Base-by-base conservation (phyloP, 2,329 filamentous ascomycete species). In the Thielaviopsis ethacetica region DNA sequence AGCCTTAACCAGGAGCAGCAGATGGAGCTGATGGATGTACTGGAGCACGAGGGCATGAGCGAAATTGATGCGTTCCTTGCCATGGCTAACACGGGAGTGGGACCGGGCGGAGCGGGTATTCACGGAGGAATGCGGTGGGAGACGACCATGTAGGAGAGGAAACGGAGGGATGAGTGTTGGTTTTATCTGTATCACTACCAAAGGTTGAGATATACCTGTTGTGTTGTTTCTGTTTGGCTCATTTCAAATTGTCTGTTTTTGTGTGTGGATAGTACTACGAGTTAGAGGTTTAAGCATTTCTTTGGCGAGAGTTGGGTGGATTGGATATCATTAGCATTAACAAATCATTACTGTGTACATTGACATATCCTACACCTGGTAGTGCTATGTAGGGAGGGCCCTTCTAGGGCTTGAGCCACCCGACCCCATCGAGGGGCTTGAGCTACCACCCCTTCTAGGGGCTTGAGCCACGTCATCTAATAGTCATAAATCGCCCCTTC, bases 1-100 rank as follows among this genome's bases (percentile, higher is more conserved):
- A 86, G 78, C 61, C 73, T 94, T 34, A 91, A 83, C 61, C 85
- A 90, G 63, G 81, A 88, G 66, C 88, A 94, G 70, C 88, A 93
- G 70, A 72, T 84, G 63, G 87, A 95, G 72, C 74, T 95, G 44
- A 89, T 94, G 85, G 82, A 84, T 59, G 83, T 83, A 54, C 76
- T 95, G 38, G 86, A 93, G 69, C 86, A 75, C 64, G 80, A 85
- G 63, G 82, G 82, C 0, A 72, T 83, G 67, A 73, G 72, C 26
- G 81, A 84, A 56, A 83, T 85, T 64, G 77, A 84, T 63, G 75
- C 75, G 15, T 81, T 82, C 59, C 69, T 85, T 64, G 81, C 71
- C 56, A 71, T 71, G 70, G 67, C 2, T 9, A 47, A 59, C 17
- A 56, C 56, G 3, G 57, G 56, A 30, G 62, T 58, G 4, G 59